These are phyloP conservation scores for Byssochlamys sp. DNA, from an alignment of 2,329 filamentous ascomycete species.

Conservation along the genomic window DNA sequence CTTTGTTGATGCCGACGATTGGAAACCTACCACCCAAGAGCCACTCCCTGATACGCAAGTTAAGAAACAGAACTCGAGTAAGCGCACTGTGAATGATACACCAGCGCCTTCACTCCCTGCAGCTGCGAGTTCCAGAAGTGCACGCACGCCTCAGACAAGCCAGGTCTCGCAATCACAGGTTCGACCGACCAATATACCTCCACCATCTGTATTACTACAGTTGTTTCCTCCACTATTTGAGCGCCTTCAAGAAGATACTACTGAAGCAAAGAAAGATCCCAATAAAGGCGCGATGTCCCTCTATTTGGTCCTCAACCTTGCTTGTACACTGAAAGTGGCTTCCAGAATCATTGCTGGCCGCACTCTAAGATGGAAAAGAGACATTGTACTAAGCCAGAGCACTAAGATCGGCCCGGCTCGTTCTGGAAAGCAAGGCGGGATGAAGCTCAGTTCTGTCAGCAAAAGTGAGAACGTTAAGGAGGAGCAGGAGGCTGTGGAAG, in stretches of 20 bases:
- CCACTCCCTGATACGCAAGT: background rate
- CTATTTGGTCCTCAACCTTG: constrained; percentile 16
- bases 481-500: constrained; percentile 72
- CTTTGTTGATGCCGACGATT: constrained; percentile 36
- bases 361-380: constrained; percentile 80
- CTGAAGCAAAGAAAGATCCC: constrained; percentile 55
- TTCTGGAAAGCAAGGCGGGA: constrained; percentile 62
- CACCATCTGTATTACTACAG: constrained; percentile 71
- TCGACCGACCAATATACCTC: constrained; percentile 78
- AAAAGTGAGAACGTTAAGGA: constrained; percentile 73
- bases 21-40: background rate
- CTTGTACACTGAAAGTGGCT: constrained; percentile 44
- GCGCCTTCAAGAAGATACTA: constrained; percentile 54
- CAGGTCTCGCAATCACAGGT: constrained; percentile 13
- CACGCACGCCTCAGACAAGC: background rate
- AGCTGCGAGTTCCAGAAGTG: background rate
- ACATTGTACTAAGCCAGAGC: constrained; percentile 70
- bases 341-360: constrained; percentile 77
- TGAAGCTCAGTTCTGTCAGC: constrained; percentile 84
- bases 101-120: background rate
- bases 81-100: background rate
- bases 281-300: constrained; percentile 25
- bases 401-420: constrained; percentile 75
- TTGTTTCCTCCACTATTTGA: constrained; percentile 64
- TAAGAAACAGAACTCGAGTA: background rate